A percentile compares a stretch with the other conserved stretches of the same genome.
These are phyloP conservation scores for Phytophthora europaea DNA, from an alignment of 352 stramenopile species.

Conservation along the genomic window DNA sequence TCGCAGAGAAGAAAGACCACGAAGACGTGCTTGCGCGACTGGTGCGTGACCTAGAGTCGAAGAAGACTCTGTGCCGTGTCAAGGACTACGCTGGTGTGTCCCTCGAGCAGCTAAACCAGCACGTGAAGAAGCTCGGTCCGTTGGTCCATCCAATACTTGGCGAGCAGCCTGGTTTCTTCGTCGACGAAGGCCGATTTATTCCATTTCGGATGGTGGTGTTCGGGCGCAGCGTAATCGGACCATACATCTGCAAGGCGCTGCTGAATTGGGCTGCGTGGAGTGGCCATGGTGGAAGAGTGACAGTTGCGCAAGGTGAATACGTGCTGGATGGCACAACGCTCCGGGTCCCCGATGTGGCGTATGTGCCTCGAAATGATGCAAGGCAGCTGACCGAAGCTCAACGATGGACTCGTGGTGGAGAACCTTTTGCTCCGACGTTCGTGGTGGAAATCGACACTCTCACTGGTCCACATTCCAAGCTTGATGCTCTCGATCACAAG, in stretches of 20 bases:
- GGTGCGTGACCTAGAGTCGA: constrained; percentile 35
- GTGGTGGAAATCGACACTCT: constrained; percentile 38
- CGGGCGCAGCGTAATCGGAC: constrained; percentile 18
- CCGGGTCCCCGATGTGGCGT: constrained; percentile 9
- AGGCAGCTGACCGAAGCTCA: constrained; percentile 16
- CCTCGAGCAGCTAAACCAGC: constrained; percentile 36
- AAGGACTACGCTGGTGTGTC: constrained; percentile 37
- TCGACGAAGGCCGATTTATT: constrained; percentile 40
- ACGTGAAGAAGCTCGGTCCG: constrained; percentile 30
- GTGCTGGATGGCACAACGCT: constrained; percentile 19
- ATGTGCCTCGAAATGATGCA: constrained; percentile 9
- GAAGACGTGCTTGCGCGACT: constrained; percentile 34
- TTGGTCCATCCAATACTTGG: constrained; percentile 33
- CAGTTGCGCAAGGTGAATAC: constrained; percentile 27
- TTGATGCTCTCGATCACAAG: constrained; percentile 19
- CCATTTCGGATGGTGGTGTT: constrained; percentile 31
- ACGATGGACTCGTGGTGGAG: constrained; percentile 27
- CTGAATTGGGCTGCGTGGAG: constrained; percentile 15
- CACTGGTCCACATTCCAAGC: constrained; percentile 20
- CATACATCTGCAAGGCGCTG: constrained; percentile 6
- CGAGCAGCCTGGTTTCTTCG: constrained; percentile 32
- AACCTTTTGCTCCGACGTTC: constrained; percentile 34
- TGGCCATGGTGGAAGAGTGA: constrained; percentile 27
- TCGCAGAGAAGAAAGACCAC: constrained; percentile 26
- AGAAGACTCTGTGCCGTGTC: constrained; percentile 33